Base-by-base conservation (phyloP, 2,329 filamentous ascomycete species). In the Alternaria arborescens region DNA sequence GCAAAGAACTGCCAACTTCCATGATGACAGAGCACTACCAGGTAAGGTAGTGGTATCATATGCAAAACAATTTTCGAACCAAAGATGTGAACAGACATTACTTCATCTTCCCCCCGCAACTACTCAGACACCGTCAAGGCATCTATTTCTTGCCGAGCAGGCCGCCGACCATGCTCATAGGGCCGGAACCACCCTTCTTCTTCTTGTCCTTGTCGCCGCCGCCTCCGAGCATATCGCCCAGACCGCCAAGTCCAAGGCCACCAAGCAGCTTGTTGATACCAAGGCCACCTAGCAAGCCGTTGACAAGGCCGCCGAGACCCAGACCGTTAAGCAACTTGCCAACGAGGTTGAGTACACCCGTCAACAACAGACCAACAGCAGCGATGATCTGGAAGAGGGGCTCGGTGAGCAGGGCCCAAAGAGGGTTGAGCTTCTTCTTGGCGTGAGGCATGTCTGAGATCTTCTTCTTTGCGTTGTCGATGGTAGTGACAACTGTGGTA, bases 301-400 rank as follows among this genome's bases (percentile, higher is more conserved):
- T 91, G 68, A 97, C 87, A 0, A 97, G 78, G 16, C 91, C 90
- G 61, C 93, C 93, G 1, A 97, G 86, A 58, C 93, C 93, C 28
- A 97, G 87, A 5, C 91, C 92, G 70, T 90, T 89, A 60, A 95
- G 85, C 72, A 97, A 82, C 74, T 89, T 89, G 57, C 93, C 93
- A 20, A 97, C 92, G 1, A 97, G 85, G 43, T 91, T 91, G 7
- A 97, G 84, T 0, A 97, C 93, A 77, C 94, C 93, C 52, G 84
- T 89, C 62, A 97, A 84, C 65, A 97, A 80, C 60, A 97, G 81
- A 22, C 94, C 94, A 46, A 97, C 93, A 11, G 92, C 93, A 8
- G 93, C 92, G 50, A 97, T 86, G 76, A 97, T 97, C 85, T 97
- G 94, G 86, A 93, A 92, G 22, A 97, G 83, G 11, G 94, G 94